Evolutionary conservation across 495 filamentous ascomycete genomes (phyloP).

Genomic region (Aspergillus affinis): DNA sequence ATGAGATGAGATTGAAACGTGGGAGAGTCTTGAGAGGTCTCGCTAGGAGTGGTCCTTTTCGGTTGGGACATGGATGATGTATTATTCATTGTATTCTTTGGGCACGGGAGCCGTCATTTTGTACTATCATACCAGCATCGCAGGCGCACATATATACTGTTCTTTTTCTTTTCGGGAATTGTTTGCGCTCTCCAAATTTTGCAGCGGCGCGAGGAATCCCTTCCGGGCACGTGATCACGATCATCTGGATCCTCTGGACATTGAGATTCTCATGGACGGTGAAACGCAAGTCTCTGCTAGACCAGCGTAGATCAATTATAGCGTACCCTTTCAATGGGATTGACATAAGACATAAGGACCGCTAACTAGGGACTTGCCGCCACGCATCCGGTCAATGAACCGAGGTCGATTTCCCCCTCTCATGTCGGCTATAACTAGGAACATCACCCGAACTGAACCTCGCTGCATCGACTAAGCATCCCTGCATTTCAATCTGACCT

Average conservation of each 20-base stretch:
- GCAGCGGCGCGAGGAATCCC: neutral
- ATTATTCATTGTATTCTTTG: constrained; percentile 28
- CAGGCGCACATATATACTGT: constrained; percentile 41
- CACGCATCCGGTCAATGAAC: neutral
- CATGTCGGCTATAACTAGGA: neutral
- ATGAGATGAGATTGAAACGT: neutral
- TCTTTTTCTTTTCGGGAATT: constrained; percentile 21
- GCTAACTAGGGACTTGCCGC: neutral
- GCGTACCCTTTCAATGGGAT: neutral
- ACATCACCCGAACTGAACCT: neutral
- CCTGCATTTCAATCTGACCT: neutral
- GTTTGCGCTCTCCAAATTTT: neutral
- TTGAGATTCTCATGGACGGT: neutral
- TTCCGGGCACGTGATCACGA: neutral
- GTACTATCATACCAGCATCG: constrained; percentile 37
- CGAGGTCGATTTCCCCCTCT: neutral
- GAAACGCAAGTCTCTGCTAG: neutral
- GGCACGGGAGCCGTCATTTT: constrained; percentile 28
- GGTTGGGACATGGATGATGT: constrained; percentile 11
- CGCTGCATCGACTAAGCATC: too few relatives aligned
- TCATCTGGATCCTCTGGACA: neutral
- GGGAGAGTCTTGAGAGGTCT: constrained; percentile 10
- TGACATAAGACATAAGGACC: neutral
- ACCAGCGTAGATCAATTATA: neutral
- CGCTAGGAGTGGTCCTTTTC: constrained; percentile 16